Evolutionary conservation across 1,284 basidiomycete genomes (phyloP), one percentile per base, ranked within the genome.

Genomic region (Ceratobasidium sp.): DNA sequence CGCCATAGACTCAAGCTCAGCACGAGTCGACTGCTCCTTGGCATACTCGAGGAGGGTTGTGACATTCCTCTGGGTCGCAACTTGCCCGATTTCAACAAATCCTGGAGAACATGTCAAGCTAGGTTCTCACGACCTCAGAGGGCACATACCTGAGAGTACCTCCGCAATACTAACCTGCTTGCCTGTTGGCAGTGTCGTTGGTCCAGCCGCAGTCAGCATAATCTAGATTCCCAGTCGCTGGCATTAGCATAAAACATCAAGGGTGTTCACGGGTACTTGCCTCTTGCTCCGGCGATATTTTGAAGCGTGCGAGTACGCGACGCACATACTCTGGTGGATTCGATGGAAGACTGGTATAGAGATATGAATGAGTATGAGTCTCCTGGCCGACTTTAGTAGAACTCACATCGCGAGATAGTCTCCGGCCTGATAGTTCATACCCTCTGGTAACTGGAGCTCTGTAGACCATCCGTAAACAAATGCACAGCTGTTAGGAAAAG

Each of bases 311-410:
- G 10, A 80, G 54, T n/a, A 77, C 79, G n/a, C 79, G 79, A 17
- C 76, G 78, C n/a, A 80, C 79, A 26, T 78, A 79, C 54, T 78
- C 79, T 12, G 78, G 59, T 13, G 79, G 79, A 40, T 80, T 80
- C 9, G 69, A 64, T 42, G 79, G 79, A n/a, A 80, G 78, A 38
- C 76, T 13, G 23, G 5, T 13, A 10, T 15, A 33, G 33, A 33
- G 33, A 33, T 33, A 33, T 33, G 15, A 81, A 84, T 78, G 56
- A 87, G 85, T 82, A 79, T 85, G 87, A 1, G 83, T 82, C n/a
- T 84, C 85, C 64, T 86, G 1, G 7, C 89, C 83, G 79, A 85
- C 33, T 82, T 78, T 89, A 85, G 65, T 86, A 4, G 44, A 44
- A 67, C 68, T 40, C 23, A 78, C 68, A 78, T 42, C 17, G 69